phyloP scores from a whole-genome alignment of 1,284 basidiomycete genomes.

The Sporisorium scitamineum region DNA sequence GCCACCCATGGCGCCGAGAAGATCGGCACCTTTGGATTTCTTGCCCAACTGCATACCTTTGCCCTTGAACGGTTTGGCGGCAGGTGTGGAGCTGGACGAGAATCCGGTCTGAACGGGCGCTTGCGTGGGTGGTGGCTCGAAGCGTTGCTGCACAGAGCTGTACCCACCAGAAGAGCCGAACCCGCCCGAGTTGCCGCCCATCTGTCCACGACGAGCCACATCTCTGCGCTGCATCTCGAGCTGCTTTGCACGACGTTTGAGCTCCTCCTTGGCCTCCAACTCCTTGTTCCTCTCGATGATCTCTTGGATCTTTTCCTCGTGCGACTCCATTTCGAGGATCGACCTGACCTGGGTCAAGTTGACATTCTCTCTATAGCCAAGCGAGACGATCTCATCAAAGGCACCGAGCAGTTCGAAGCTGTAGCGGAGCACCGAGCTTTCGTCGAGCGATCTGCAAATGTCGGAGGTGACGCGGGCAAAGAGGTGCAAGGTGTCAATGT shows the following conservation, averaged over 20 bases:
- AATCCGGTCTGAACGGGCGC: conserved; percentile 61
- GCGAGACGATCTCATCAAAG: conserved; percentile 94
- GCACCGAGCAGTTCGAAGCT: conserved; percentile 95
- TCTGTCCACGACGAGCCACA: conserved; percentile 61
- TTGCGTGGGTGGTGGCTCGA: conserved; percentile 54
- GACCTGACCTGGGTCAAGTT: conserved; percentile 90
- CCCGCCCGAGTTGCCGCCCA: conserved; percentile 48
- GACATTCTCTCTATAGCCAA: conserved; percentile 94
- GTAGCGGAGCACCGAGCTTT: conserved; percentile 89
- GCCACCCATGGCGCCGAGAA: conserved; percentile 84
- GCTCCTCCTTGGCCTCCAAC: conserved; percentile 98
- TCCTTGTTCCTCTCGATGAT: conserved; percentile 99
- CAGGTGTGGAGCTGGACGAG: conserved; percentile 44
- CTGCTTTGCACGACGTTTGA: conserved; percentile 96
- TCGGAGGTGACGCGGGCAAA: conserved; percentile 94
- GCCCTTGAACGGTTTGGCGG: conserved; percentile 85
- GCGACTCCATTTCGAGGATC: conserved; percentile 97
- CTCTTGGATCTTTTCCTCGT: conserved; percentile 99
- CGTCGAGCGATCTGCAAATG: conserved; percentile 79
- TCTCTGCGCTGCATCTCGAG: conserved; percentile 93
- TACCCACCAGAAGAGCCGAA: conserved; percentile 47
- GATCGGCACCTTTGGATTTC: conserved; percentile 86
- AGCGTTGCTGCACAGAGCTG: conserved; percentile 40
- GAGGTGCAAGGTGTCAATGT: conserved; percentile 94
- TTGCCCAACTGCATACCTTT: conserved; percentile 99